Evolutionary conservation across 1,284 basidiomycete genomes (phyloP).

Genomic region (Ustilago cynodontis): DNA sequence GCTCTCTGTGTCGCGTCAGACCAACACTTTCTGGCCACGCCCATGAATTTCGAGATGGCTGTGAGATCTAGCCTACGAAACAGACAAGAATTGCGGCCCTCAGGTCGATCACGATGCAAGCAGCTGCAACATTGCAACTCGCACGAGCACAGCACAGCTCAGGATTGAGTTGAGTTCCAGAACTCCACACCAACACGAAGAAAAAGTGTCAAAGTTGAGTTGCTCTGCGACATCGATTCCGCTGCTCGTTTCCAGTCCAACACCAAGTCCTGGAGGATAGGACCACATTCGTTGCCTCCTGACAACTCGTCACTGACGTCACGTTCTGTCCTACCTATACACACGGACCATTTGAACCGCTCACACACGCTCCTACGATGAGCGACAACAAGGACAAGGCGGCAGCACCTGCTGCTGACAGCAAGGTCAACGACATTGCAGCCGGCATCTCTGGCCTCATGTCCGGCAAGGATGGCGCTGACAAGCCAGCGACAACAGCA

Average conservation of each 20-base stretch:
- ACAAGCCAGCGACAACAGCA: slow-evolving; percentile 13
- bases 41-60: neutral
- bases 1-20: slow-evolving; percentile 19
- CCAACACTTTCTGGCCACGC: slow-evolving; percentile 23
- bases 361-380: slow-evolving; percentile 20
- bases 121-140: slow-evolving; percentile 7
- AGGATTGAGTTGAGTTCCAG: too few relatives aligned
- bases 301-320: too few relatives aligned
- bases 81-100: neutral
- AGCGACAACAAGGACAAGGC: slow-evolving; percentile 40
- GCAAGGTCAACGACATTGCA: slow-evolving; percentile 56
- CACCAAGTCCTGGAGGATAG: neutral
- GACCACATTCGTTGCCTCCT: too few relatives aligned
- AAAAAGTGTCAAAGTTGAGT: slow-evolving; percentile 15
- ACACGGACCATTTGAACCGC: neutral
- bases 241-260: neutral
- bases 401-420: slow-evolving; percentile 31
- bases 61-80: slow-evolving; percentile 10
- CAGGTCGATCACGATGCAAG: slow-evolving; percentile 29
- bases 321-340: neutral
- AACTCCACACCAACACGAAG: slow-evolving; percentile 51
- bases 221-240: neutral
- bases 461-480: slow-evolving; percentile 30
- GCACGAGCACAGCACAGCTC: slow-evolving; percentile 16
- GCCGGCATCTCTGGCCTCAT: slow-evolving; percentile 54